Conservation (phyloP, 129 eudicot species). For the Pseudognaphalium luteoalbum region DNA sequence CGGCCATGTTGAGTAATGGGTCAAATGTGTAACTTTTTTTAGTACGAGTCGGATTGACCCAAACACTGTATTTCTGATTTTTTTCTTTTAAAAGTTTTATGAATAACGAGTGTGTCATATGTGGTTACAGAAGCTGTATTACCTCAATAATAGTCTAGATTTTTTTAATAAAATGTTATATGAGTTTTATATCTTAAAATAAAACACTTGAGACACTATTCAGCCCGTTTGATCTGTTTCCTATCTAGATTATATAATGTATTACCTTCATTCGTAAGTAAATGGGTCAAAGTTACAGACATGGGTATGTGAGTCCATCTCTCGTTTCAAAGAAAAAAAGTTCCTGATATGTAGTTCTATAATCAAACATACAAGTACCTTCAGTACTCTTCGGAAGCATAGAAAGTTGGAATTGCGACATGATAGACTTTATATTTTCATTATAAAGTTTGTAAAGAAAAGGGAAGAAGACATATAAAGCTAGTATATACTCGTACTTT, state of each 20-base stretch:
- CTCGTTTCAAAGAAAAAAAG: not conserved
- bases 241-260: not conserved
- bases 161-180: not conserved
- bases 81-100: not conserved
- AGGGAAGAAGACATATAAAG: not conserved
- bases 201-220: not conserved
- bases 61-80: not conserved
- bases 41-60: not conserved
- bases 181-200: not conserved
- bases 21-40: not conserved
- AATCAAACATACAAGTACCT: not conserved
- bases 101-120: not conserved
- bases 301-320: no score
- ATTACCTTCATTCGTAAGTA: not conserved
- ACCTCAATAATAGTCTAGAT: not conserved
- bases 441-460: not conserved
- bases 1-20: not conserved
- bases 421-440: not conserved
- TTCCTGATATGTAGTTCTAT: not conserved
- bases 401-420: not conserved
- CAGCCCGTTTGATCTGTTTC: not conserved
- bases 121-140: not conserved
- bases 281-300: not conserved
- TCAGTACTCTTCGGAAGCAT: not conserved
- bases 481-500: not conserved